Percentiles rank a stretch among this genome's conserved stretches.
phyloP scores from a whole-genome alignment of 179 eudicot species.

The Patellifolia procumbens region DNA sequence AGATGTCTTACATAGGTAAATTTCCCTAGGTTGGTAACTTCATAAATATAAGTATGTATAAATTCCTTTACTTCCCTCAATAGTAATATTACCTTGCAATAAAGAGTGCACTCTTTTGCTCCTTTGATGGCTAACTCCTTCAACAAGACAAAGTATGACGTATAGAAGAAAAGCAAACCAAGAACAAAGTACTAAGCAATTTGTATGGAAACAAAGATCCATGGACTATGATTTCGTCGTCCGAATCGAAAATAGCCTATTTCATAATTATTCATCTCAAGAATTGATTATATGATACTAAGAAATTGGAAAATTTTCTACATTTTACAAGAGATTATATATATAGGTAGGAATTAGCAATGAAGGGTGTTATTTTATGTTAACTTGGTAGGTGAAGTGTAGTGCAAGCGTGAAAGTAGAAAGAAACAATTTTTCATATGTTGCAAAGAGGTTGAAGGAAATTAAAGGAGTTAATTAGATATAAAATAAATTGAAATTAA shows the following conservation, averaged over 20 bases:
- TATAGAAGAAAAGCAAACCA: slow-evolving; percentile 27
- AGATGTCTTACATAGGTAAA: no score
- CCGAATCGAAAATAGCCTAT: background rate
- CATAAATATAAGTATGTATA: background rate
- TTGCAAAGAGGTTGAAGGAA: background rate
- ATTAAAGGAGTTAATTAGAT: background rate
- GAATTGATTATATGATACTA: background rate
- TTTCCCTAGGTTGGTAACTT: background rate
- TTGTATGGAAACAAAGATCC: slow-evolving; percentile 27
- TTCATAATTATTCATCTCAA: slow-evolving; percentile 6
- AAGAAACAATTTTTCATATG: slow-evolving; percentile 9
- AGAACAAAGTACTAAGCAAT: slow-evolving; percentile 22
- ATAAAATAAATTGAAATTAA: background rate
- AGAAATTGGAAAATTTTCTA: background rate
- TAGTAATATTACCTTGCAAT: slow-evolving; percentile 18
- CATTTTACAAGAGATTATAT: background rate
- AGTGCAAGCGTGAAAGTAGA: slow-evolving; percentile 52
- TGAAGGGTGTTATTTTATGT: slow-evolving; percentile 29
- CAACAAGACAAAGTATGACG: slow-evolving; percentile 25
- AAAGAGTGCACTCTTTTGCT: background rate
- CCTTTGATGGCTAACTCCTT: slow-evolving; percentile 14
- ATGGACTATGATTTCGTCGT: no score
- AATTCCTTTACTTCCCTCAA: no score
- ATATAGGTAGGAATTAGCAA: slow-evolving; percentile 17
- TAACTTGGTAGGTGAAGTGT: slow-evolving; percentile 70